These are phyloP conservation scores for Globisporangium parvum DNA, from an alignment of 352 stramenopile species.

Conservation along the genomic window DNA sequence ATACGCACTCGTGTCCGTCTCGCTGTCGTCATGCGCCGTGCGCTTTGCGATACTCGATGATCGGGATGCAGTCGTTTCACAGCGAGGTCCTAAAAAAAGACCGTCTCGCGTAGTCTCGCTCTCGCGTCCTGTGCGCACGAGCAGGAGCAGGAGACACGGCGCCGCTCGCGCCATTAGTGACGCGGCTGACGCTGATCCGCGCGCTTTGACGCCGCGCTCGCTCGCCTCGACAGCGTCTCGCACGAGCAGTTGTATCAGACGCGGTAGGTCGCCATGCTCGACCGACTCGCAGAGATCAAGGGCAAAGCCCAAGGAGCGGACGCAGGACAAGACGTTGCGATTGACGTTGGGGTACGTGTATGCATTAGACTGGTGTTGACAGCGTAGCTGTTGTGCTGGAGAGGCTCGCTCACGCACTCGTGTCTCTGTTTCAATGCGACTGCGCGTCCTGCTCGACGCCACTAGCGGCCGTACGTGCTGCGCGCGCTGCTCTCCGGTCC, in stretches of 20 bases:
- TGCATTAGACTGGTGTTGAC: not conserved
- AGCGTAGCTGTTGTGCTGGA: not conserved
- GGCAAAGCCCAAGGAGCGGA: conserved; percentile 21
- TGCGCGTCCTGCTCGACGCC: not conserved
- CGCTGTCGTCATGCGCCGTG: too few species aligned
- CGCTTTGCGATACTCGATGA: too few species aligned
- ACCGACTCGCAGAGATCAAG: conserved; percentile 72
- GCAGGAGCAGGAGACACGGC: too few species aligned
- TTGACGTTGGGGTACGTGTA: conserved; percentile 55
- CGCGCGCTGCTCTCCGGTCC: not conserved
- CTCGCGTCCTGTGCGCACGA: too few species aligned
- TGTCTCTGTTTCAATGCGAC: not conserved
- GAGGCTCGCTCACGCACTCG: not conserved
- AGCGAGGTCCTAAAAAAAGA: too few species aligned
- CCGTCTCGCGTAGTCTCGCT: too few species aligned
- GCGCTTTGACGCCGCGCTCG: too few species aligned
- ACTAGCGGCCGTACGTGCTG: conserved; percentile 8
- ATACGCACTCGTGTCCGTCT: too few species aligned
- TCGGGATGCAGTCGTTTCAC: too few species aligned
- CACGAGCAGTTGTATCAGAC: not conserved
- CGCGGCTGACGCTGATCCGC: not conserved
- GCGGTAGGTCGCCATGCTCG: conserved; percentile 35
- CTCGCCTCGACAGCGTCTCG: not conserved
- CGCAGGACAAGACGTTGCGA: conserved; percentile 31
- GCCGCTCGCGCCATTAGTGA: too few species aligned